These are phyloP conservation scores for Austroboletus novae-zelandiae DNA, from an alignment of 1,284 basidiomycete species.

Conservation along the genomic window DNA sequence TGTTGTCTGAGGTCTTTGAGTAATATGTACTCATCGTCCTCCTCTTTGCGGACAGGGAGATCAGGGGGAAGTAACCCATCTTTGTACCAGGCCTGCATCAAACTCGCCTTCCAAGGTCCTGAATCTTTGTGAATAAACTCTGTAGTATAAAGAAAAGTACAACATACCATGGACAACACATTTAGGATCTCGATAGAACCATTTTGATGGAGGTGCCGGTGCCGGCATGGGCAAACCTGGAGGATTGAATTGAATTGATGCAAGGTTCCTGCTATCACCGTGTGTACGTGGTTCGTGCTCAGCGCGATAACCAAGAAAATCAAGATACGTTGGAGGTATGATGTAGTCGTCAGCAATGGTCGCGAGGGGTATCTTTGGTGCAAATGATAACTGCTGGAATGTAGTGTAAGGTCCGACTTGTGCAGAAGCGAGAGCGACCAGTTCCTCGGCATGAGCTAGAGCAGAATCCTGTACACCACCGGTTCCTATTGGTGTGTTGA, in stretches of 20 bases:
- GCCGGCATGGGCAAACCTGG: conserved; percentile 73
- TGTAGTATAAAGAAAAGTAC: not conserved
- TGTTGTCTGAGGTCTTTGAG: conserved; percentile 72
- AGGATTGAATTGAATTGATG: conserved; percentile 68
- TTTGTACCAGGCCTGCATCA: conserved; percentile 85
- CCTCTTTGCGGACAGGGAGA: conserved; percentile 73
- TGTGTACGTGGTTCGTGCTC: conserved; percentile 56
- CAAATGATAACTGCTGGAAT: conserved; percentile 81
- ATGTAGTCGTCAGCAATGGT: conserved; percentile 84
- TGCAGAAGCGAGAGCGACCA: conserved; percentile 63
- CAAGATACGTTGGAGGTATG: conserved; percentile 82
- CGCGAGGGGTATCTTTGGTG: conserved; percentile 81
- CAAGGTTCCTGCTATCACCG: conserved; percentile 45
- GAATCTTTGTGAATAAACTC: conserved; percentile 9
- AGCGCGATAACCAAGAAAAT: conserved; percentile 68
- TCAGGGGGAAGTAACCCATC: conserved; percentile 77
- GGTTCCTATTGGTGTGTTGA: conserved; percentile 22
- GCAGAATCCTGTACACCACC: conserved; percentile 27
- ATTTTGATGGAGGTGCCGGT: conserved; percentile 61
- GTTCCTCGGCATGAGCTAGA: conserved; percentile 58
- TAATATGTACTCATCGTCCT: conserved; percentile 62
- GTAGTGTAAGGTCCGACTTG: conserved; percentile 81
- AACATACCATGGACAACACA: conserved; percentile 68
- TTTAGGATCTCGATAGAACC: conserved; percentile 81
- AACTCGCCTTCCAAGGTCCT: conserved; percentile 82